These are phyloP conservation scores for Pluteus cervinus DNA, from an alignment of 768 basidiomycete species.

Conservation along the genomic window DNA sequence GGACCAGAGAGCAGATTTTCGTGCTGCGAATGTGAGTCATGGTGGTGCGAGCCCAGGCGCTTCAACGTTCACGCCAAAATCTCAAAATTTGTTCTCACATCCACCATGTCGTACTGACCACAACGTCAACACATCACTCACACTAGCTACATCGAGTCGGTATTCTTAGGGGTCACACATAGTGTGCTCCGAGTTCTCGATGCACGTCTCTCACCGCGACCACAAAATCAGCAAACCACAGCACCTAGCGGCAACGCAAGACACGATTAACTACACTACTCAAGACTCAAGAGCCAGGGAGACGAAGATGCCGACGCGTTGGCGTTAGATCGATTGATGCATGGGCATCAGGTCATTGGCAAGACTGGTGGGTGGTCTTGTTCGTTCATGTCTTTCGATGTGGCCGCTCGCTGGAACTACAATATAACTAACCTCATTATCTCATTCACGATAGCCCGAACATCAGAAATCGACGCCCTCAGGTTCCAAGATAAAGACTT, in stretches of 20 bases:
- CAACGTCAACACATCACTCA: too few species aligned
- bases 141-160: too few species aligned
- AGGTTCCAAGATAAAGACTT: constrained; percentile 74
- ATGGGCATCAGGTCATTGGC: constrained; percentile 70
- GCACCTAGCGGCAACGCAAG: too few species aligned
- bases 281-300: constrained; percentile 38
- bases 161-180: background rate
- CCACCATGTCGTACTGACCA: too few species aligned
- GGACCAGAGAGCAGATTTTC: too few species aligned
- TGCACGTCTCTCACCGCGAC: constrained; percentile 67
- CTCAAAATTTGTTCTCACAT: too few species aligned
- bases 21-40: too few species aligned
- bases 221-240: too few species aligned
- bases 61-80: too few species aligned
- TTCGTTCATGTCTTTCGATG: constrained; percentile 1
- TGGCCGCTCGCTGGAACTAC: too few species aligned
- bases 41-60: too few species aligned
- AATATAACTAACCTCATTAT: too few species aligned
- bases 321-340: constrained; percentile 66
- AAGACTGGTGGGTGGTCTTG: constrained; percentile 49
- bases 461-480: constrained; percentile 59
- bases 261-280: constrained; percentile 52
- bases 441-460: constrained; percentile 44
- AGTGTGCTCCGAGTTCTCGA: constrained; percentile 11
- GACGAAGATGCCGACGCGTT: constrained; percentile 63